phyloP scores from a whole-genome alignment of 352 stramenopile species.

The Globisporangium rhizosaccharum region DNA sequence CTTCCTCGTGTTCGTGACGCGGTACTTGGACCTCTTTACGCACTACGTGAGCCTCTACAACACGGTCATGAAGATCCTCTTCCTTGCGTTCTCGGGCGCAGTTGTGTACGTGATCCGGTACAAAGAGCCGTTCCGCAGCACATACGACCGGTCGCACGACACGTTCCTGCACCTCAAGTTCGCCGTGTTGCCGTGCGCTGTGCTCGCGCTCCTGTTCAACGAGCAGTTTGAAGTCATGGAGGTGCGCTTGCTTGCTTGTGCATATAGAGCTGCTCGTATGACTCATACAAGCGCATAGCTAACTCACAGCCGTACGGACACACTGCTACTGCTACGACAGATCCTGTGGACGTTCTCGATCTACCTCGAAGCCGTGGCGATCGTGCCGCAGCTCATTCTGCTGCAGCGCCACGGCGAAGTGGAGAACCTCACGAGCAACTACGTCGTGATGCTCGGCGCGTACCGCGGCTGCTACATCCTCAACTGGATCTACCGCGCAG shows the following conservation, averaged over 20 bases:
- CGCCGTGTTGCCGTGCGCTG: conserved; percentile 92
- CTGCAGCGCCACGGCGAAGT: conserved; percentile 98
- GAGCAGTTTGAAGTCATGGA: conserved; percentile 89
- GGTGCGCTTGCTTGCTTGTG: conserved; percentile 16
- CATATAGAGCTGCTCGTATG: not conserved
- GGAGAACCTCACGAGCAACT: conserved; percentile 99
- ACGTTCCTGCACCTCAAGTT: conserved; percentile 99
- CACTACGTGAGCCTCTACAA: conserved; percentile 97
- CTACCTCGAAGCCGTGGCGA: conserved; percentile 97
- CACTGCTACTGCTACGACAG: conserved; percentile 12
- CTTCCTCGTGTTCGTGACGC: conserved; percentile 97
- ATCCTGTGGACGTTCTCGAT: conserved; percentile 99
- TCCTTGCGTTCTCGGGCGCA: conserved; percentile 93
- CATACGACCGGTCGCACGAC: conserved; percentile 99
- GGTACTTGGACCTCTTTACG: conserved; percentile 98
- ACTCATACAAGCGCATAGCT: not conserved
- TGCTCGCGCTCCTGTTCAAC: conserved; percentile 96
- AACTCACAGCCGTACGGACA: not conserved
- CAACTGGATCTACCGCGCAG: conserved; percentile 99
- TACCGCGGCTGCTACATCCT: conserved; percentile 99
- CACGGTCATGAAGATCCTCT: conserved; percentile 98
- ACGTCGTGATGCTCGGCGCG: conserved; percentile 97
- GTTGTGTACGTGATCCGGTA: conserved; percentile 99
- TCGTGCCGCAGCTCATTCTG: conserved; percentile 99
- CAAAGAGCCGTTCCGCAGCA: conserved; percentile 94